These are phyloP conservation scores for Balamuthia mandrillaris DNA, from an alignment of 208 protist species.

Conservation along the genomic window DNA sequence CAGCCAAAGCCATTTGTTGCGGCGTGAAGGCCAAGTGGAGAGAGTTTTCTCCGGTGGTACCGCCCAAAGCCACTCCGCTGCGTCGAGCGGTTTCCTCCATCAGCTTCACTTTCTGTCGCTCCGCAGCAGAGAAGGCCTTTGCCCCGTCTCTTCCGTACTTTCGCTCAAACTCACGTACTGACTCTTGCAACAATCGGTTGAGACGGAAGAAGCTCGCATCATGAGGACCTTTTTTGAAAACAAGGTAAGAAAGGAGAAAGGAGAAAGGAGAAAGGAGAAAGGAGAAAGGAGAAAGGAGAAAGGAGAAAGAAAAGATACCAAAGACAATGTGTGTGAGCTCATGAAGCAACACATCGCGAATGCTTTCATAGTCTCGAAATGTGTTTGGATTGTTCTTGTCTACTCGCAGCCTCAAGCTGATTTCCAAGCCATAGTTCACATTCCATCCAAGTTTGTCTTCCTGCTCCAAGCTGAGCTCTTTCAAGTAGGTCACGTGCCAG, in stretches of 20 bases:
- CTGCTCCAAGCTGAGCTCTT: not conserved
- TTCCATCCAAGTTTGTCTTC: constrained; percentile 16
- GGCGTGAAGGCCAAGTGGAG: not conserved
- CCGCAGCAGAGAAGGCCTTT: not conserved
- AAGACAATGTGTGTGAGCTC: constrained; percentile 4
- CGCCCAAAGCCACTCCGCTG: no score
- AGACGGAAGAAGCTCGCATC: not conserved
- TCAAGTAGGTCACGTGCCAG: not conserved
- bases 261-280: no score
- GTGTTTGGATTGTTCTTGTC: not conserved
- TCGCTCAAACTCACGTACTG: not conserved
- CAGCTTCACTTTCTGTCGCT: not conserved
- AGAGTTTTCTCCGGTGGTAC: no score
- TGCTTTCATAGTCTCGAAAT: not conserved
- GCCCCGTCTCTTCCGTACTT: not conserved
- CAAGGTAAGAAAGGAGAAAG: no score
- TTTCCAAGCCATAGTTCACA: not conserved
- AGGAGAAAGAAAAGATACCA: no score
- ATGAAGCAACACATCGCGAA: not conserved
- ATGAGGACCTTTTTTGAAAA: no score
- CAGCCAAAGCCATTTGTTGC: not conserved
- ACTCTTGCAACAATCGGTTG: not conserved
- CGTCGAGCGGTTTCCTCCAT: no score
- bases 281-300: no score
- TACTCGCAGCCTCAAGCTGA: not conserved